A percentile compares a stretch with the other conserved stretches of the same genome.
Evolutionary conservation across 345 rosid species (phyloP).

Genomic region (Sisymbrium irio): DNA sequence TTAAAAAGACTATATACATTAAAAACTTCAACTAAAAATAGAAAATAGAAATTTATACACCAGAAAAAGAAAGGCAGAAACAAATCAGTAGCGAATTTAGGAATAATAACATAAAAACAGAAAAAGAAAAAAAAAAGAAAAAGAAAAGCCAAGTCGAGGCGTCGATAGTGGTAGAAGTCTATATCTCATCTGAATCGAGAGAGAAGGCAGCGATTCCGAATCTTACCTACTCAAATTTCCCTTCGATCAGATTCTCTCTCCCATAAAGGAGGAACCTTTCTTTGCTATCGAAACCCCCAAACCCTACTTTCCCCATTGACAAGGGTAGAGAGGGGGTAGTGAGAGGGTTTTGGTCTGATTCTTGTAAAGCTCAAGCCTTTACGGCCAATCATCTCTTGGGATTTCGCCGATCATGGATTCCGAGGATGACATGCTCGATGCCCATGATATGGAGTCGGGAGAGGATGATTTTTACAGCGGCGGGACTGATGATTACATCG

Average conservation of each 20-base stretch:
- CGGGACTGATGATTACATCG: conserved; percentile 52
- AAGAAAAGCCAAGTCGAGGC: not conserved
- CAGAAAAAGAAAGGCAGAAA: not conserved
- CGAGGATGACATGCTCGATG: conserved; percentile 70
- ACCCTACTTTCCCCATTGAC: conserved; percentile 20
- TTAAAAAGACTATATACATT: too few relatives aligned
- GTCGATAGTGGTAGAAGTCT: not conserved
- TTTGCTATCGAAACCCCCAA: conserved; percentile 15
- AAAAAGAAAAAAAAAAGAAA: not conserved
- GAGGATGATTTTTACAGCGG: conserved; percentile 84
- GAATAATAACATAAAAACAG: not conserved
- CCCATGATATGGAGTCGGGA: conserved; percentile 54
- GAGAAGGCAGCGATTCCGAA: conserved; percentile 5
- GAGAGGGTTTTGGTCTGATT: conserved; percentile 7
- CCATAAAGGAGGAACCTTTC: conserved; percentile 13
- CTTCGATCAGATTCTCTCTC: conserved; percentile 7
- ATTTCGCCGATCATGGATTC: conserved; percentile 50
- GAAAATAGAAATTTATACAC: too few relatives aligned
- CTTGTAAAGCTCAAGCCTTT: conserved; percentile 2
- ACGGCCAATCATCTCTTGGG: not conserved
- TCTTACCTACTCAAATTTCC: not conserved
- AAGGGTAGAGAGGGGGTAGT: not conserved
- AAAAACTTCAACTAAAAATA: too few relatives aligned
- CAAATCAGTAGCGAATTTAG: not conserved
- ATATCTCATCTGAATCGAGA: conserved; percentile 21